These are phyloP conservation scores for Kokia cookei DNA, from an alignment of 441 rosid species.

Conservation along the genomic window DNA sequence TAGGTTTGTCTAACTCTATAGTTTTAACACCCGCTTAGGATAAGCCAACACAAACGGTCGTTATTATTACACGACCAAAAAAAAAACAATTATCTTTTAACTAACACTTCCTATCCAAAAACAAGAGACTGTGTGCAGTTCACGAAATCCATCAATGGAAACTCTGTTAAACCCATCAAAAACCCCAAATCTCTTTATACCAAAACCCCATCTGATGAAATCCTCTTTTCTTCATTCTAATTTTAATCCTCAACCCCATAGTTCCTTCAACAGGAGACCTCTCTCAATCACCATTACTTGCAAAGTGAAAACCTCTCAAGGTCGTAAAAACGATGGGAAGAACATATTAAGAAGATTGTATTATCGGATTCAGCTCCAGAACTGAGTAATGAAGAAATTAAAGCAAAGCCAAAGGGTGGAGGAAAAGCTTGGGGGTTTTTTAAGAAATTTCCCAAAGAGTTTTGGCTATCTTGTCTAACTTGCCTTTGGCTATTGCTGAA, in stretches of 20 bases:
- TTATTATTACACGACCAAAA: conserved; percentile 9
- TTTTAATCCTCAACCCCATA: conserved; percentile 19
- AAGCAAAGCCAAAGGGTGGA: conserved; percentile 16
- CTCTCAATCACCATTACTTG: conserved; percentile 40
- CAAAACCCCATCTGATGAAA: conserved; percentile 27
- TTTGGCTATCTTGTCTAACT: conserved; percentile 64
- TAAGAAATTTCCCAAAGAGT: conserved; percentile 60
- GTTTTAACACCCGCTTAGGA: conserved; percentile 7
- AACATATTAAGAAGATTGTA: conserved; percentile 43
- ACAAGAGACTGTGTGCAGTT: not conserved
- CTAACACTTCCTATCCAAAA: not conserved
- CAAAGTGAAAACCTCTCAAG: conserved; percentile 59
- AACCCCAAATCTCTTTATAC: conserved; percentile 28
- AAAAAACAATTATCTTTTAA: not conserved
- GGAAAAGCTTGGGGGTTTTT: conserved; percentile 25
- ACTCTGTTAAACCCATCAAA: conserved; percentile 28
- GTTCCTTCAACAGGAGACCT: conserved; percentile 16
- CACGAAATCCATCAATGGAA: conserved; percentile 32
- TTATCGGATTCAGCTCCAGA: conserved; percentile 65
- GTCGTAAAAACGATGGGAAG: conserved; percentile 24
- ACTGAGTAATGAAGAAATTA: conserved; percentile 17
- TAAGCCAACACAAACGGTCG: conserved; percentile 20
- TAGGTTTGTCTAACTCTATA: too few species aligned
- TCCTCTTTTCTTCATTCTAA: conserved; percentile 23
- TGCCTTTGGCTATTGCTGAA: conserved; percentile 82